Conservation (phyloP, 306 rosid genomes). For the Comarum palustre region DNA sequence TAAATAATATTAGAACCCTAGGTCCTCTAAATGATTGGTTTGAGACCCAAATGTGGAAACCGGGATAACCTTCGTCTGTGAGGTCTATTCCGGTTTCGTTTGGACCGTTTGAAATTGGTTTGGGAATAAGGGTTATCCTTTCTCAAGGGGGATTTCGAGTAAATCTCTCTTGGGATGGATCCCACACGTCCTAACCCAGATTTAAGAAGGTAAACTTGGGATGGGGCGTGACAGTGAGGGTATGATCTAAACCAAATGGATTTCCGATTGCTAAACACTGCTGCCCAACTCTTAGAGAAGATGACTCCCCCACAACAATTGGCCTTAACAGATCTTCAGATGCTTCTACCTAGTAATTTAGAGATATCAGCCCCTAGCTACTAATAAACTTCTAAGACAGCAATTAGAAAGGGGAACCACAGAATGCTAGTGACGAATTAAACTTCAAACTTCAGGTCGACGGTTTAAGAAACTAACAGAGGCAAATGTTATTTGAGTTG, state of each 20-base stretch:
- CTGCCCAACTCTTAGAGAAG: constrained; percentile 83
- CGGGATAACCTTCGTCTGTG: no score
- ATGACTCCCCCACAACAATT: constrained; percentile 66
- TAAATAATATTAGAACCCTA: no score
- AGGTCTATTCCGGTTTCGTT: no score
- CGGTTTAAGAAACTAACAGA: not conserved
- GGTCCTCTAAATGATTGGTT: no score
- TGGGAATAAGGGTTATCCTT: no score
- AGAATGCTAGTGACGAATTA: not conserved
- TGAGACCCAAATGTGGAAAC: no score
- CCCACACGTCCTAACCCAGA: no score
- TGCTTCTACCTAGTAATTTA: constrained; percentile 69
- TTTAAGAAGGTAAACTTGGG: no score
- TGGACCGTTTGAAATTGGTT: no score
- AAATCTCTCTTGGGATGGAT: no score
- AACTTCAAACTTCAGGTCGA: not conserved
- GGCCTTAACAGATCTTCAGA: constrained; percentile 72
- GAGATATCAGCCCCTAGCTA: constrained; percentile 20
- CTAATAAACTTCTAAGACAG: not conserved
- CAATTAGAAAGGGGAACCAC: not conserved
- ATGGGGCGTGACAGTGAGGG: constrained; percentile 95
- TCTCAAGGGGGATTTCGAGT: no score
- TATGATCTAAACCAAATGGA: constrained; percentile 97
- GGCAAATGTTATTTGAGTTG: not conserved
- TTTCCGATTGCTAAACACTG: constrained; percentile 97